Base-by-base conservation (phyloP, 305 asterid species). In the Fraxinus paxiana region DNA sequence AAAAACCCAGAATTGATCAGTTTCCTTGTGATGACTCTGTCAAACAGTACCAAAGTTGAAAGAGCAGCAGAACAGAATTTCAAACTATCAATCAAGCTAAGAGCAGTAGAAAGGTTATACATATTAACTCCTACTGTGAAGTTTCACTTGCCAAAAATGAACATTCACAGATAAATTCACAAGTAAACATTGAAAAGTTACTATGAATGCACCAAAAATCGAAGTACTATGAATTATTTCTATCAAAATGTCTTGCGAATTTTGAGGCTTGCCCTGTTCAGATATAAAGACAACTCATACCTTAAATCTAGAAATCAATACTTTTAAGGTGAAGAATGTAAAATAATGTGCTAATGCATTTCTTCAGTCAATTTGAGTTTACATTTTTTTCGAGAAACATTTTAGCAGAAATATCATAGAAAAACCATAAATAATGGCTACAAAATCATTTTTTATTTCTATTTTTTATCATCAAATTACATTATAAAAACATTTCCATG, bases 71-170 rank as follows among this genome's bases (percentile, higher is more conserved):
- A 73, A 48, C 28, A 1, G 20, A 48, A 48, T 5, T 48, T 18
- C 26, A 75, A 77, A 22, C 10, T 43, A 30, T 22, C 20, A 2
- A 31, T 70, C 83, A 75, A 18, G 71, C 69, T 79, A 56, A 34
- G 72, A 33, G 38, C 4, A 79, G 7, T 2, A 81, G 43, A 70
- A 43, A 76, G 54, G 17, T 15, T 37, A 67, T 34, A 76, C 20
- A 30, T 26, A 73, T 30, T 41, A 74, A 83, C 37, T 4, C 48
- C 33, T 24, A n/a, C 31, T 20, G 71, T 48, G 37, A 77, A 38
- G 43, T 54, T 80, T 76, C 43, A 54, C 51, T 34, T 38, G 33
- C 46, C 5, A 43, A 37, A 46, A 80, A 73, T 84, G 56, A 74
- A 33, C 24, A 67, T 75, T 31, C 82, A 56, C 79, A 17, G 72